Base-by-base conservation (phyloP, 2,329 filamentous ascomycete species). In the Neoascochyta sp. region DNA sequence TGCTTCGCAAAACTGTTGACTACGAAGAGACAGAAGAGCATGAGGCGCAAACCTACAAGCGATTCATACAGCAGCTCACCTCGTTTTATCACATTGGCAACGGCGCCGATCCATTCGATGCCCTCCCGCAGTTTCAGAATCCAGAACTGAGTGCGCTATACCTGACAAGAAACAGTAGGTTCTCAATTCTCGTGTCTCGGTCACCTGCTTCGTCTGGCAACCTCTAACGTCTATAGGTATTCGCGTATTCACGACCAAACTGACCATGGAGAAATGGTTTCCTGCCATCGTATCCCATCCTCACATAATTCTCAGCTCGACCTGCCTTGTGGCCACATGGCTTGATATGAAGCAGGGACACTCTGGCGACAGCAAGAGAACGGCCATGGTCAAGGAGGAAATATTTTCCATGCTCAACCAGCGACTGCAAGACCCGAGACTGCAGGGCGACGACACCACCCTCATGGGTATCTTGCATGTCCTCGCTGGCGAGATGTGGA, bases 381-480 rank as follows among this genome's bases (percentile, higher is more conserved):
- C 57, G 3, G 24, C 27, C 3, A 26, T 53, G 12, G 33, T 57
- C 29, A 60, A 60, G 22, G 23, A 21, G 2, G 56, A 60, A 18
- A 47, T 39, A 6, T 49, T 58, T 6, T 18, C 26, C 6, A 56
- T 51, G 40, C 41, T 60, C 32, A 57, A 51, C 11, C 32, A 50
- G 14, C 40, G 52, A 9, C 32, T 60, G 4, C 24, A 13, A 1
- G 14, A 42, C 10, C 16, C 41, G 4, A 29, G 9, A 1, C 33
- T 27, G 4, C 36, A 44, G 13, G 34, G 38, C 5, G 36, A 52
- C 4, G 51, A 58, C 24, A 27, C 43, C 9, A 61, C 57, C 0
- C 42, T 62, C 7, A 47, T 54, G 15, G 34, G 53, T 17, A 53
- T 61, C 7, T 15, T 59, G 1, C 54, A 61, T 27, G 28, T 61